These are phyloP conservation scores for Turritis glabra DNA, from an alignment of 345 rosid species.

Conservation along the genomic window DNA sequence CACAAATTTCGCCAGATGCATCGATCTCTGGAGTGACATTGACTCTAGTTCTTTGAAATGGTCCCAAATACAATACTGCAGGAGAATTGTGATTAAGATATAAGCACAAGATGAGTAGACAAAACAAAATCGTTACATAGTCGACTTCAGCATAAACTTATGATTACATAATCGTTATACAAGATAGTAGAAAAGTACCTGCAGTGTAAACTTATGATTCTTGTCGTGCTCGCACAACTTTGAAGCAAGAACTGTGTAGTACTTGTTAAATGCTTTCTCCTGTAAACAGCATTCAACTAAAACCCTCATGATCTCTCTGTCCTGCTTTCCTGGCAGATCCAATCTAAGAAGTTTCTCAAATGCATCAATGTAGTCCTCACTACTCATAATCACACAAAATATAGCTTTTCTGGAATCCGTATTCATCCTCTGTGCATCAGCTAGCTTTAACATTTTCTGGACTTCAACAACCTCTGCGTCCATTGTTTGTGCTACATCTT, in stretches of 20 bases:
- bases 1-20: conserved; percentile 85
- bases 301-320: conserved; percentile 92
- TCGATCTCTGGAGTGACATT: conserved; percentile 67
- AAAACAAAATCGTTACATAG: neutral
- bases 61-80: conserved; percentile 89
- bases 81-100: neutral
- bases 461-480: conserved; percentile 84
- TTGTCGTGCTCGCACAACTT: conserved; percentile 85
- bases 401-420: conserved; percentile 90
- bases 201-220: conserved; percentile 84
- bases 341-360: conserved; percentile 84
- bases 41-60: conserved; percentile 82
- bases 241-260: conserved; percentile 72
- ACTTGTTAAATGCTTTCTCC: conserved; percentile 85
- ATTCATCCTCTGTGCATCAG: conserved; percentile 89
- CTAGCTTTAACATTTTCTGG: conserved; percentile 89
- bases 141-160: neutral
- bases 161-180: no score
- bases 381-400: conserved; percentile 92
- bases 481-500: conserved; percentile 77
- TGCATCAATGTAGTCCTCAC: conserved; percentile 90
- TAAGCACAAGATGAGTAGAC: neutral
- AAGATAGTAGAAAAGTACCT: conserved; percentile 47
- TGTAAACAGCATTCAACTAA: conserved; percentile 86
- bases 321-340: conserved; percentile 87